Evolutionary conservation across 371 early-diverging fungal genomes (phyloP), one percentile per base, ranked within the genome.

Genomic region (Mucor irregularis): DNA sequence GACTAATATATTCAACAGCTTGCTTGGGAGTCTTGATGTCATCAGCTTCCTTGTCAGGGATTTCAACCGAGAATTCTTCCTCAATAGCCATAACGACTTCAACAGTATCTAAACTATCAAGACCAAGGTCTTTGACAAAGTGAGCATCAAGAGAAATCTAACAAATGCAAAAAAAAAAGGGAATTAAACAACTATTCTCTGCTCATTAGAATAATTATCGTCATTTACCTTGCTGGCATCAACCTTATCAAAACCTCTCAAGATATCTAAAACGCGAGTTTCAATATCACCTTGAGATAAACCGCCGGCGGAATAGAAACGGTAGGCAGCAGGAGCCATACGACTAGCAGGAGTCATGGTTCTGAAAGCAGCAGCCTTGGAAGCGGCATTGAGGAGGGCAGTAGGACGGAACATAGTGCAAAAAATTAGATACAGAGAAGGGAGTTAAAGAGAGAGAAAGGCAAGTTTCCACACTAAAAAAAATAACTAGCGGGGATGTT

Each of bases 11-110:
- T 37, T 96, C 94, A 22, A 96, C 86, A 53, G 97, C 98, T 64
- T 95, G 87, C 49, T 83, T 74, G 35, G 91, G 86, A 48, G 89
- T 92, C 74, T 89, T 81, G 78, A 98, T 96, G 62, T 90, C 87
- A 73, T 98, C 99, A 56, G 97, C 97, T 58, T 94, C 98, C 74
- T 92, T 89, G 70, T 98, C 99, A 49, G 96, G 90, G 65, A 98
- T 91, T 81, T 98, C 98, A 50, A 97, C 90, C 61, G 89, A 90
- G 82, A 98, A 98, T 75, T 98, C 99, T 65, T 98, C 97, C 80
- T 98, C 99, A 61, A 98, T 87, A 42, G 97, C 97, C 95, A 98
- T 97, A 47, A 96, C 93, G 52, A 97, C 95, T 78, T 98, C 99
- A 38, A 97, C 97, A 52, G 93, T 90, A 76, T 97, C 98, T 66